phyloP scores from a whole-genome alignment of 352 stramenopile species.

The Peronospora farinosa region DNA sequence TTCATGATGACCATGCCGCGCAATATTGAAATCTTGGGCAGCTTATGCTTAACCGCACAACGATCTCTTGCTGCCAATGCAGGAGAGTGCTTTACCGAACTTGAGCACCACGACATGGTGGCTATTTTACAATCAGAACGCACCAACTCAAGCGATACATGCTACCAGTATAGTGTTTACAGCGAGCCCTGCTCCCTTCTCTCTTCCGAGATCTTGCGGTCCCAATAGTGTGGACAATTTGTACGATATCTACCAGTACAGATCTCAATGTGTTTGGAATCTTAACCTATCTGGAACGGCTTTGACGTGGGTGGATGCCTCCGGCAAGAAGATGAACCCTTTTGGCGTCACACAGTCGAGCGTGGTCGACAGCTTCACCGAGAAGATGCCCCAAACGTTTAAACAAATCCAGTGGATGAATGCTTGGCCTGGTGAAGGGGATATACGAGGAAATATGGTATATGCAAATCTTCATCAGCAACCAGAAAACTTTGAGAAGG shows the following conservation, averaged over 20 bases:
- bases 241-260: conserved; percentile 13
- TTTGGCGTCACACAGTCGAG: conserved; percentile 25
- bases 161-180: conserved; percentile 10
- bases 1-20: conserved; percentile 40
- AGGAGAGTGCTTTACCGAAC: conserved; percentile 9
- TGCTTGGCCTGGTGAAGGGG: conserved; percentile 25
- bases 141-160: conserved; percentile 1
- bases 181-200: conserved; percentile 13
- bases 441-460: conserved; percentile 37
- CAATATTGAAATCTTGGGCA: conserved; percentile 32
- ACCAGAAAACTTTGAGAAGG: conserved; percentile 21
- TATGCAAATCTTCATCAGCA: conserved; percentile 33
- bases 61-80: conserved; percentile 21
- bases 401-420: conserved; percentile 39
- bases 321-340: conserved; percentile 29
- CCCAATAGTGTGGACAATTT: conserved; percentile 16
- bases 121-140: conserved; percentile 15
- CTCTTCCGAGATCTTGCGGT: conserved; percentile 10
- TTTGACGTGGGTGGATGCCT: conserved; percentile 27
- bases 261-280: conserved; percentile 35
- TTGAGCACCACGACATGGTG: conserved; percentile 18
- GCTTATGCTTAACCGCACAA: conserved; percentile 36
- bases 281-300: conserved; percentile 16
- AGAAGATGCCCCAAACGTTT: conserved; percentile 20
- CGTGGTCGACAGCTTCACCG: conserved; percentile 32